Conservation (phyloP, 2,329 filamentous ascomycete species). For the Aspergillus sojae region DNA sequence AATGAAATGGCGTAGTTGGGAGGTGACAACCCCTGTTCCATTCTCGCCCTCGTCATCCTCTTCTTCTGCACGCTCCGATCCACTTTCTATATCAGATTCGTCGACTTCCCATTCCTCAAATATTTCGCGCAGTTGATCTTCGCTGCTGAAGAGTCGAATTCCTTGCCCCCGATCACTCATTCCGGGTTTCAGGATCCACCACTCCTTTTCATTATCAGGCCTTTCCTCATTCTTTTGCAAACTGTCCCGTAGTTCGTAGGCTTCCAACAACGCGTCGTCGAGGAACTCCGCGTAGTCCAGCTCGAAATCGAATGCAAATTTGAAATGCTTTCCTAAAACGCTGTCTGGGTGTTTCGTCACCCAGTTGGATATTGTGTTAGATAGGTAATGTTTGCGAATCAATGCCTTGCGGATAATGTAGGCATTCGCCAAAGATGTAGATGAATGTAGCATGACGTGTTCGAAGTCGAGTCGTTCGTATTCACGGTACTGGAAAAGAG, state of each 20-base stretch:
- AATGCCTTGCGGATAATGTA: slow-evolving; percentile 96
- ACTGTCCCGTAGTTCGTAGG: slow-evolving; percentile 81
- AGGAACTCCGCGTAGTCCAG: slow-evolving; percentile 96
- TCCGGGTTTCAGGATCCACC: slow-evolving; percentile 98
- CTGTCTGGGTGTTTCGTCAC: slow-evolving; percentile 77
- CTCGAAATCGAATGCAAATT: slow-evolving; percentile 82
- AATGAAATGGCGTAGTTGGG: slow-evolving; percentile 92
- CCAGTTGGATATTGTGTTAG: slow-evolving; percentile 82
- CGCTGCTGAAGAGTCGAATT: slow-evolving; percentile 83
- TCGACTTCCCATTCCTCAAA: slow-evolving; percentile 89
- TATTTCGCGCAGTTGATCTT: slow-evolving; percentile 79
- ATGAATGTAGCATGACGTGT: slow-evolving; percentile 64
- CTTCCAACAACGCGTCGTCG: slow-evolving; percentile 88
- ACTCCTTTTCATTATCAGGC: slow-evolving; percentile 69
- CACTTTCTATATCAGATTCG: slow-evolving; percentile 54
- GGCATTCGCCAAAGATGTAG: slow-evolving; percentile 74
- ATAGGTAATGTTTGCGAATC: slow-evolving; percentile 93
- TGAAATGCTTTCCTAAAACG: slow-evolving; percentile 69
- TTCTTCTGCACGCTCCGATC: slow-evolving; percentile 42
- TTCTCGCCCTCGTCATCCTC: slow-evolving; percentile 22
- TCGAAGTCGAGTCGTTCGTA: slow-evolving; percentile 91
- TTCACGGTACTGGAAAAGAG: slow-evolving; percentile 75
- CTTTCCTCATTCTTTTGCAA: slow-evolving; percentile 68
- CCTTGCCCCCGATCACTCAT: slow-evolving; percentile 98
- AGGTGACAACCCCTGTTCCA: slow-evolving; percentile 70